Conservation (phyloP, 768 basidiomycete species). For the Podaxis sp. region DNA sequence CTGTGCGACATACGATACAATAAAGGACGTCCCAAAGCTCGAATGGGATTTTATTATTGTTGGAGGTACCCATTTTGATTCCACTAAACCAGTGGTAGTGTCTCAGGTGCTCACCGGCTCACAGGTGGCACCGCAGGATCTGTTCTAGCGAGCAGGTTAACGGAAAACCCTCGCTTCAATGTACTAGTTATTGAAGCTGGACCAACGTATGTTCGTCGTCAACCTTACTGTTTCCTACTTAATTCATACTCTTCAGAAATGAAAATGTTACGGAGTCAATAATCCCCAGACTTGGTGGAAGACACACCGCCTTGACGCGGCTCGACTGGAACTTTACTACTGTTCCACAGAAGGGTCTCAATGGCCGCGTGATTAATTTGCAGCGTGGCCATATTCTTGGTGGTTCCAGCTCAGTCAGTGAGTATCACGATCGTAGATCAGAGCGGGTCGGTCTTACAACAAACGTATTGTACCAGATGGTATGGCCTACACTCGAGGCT, state of each 20-base stretch:
- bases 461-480: neutral
- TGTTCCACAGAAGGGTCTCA: constrained; percentile 26
- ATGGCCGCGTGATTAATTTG: constrained; percentile 24
- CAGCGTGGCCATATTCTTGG: constrained; percentile 32
- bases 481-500: constrained; percentile 27
- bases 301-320: neutral
- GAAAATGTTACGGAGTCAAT: constrained; percentile 15
- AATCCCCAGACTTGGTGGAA: constrained; percentile 17
- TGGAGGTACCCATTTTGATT: constrained; percentile 18
- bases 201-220: constrained; percentile 13
- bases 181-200: constrained; percentile 19
- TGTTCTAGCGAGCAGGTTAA: constrained; percentile 29
- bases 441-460: constrained; percentile 13
- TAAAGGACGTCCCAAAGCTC: constrained; percentile 7
- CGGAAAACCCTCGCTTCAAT: constrained; percentile 17
- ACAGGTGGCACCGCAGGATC: constrained; percentile 31
- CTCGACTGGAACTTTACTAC: constrained; percentile 34
- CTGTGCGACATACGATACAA: constrained; percentile 7
- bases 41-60: constrained; percentile 21
- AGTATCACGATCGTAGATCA: constrained; percentile 5
- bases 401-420: constrained; percentile 32
- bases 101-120: neutral
- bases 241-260: neutral
- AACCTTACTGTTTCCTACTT: neutral
- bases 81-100: neutral